A percentile compares a stretch with the other conserved stretches of the same genome.
Evolutionary conservation across 169 alveolate species (phyloP).

Genomic region (Theileria equi): DNA sequence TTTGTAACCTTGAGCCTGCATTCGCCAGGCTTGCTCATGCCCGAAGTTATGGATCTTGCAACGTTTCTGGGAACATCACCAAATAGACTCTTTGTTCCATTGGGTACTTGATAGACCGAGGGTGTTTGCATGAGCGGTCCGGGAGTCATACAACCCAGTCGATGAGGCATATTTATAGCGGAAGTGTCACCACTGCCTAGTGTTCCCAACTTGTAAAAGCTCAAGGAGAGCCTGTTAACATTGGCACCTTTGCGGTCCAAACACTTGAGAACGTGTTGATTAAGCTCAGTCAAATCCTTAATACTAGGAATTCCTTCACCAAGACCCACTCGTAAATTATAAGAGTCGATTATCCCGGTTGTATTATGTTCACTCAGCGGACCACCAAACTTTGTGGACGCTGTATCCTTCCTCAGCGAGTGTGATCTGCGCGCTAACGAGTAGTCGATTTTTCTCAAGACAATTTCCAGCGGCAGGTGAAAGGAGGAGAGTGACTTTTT

Average conservation of each 20-base stretch:
- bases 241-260: conserved; percentile 35
- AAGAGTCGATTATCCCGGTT: conserved; percentile 20
- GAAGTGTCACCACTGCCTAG: too few relatives aligned
- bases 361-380: not conserved
- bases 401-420: not conserved
- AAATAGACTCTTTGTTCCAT: too few relatives aligned
- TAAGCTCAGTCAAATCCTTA: conserved; percentile 32
- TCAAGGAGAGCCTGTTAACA: conserved; percentile 48
- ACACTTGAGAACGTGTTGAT: conserved; percentile 16
- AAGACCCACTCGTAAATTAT: conserved; percentile 31
- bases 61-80: too few relatives aligned
- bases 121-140: too few relatives aligned
- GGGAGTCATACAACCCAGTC: too few relatives aligned
- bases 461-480: conserved; percentile 50
- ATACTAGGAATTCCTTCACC: conserved; percentile 15
- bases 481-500: conserved; percentile 19
- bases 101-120: too few relatives aligned
- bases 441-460: conserved; percentile 21
- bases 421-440: not conserved
- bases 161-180: too few relatives aligned
- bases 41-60: too few relatives aligned
- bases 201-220: conserved; percentile 23
- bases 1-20: too few relatives aligned
- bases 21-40: too few relatives aligned
- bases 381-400: not conserved